Evolutionary conservation across 495 filamentous ascomycete species (phyloP).

Genomic region (Aspergillus panamensis): DNA sequence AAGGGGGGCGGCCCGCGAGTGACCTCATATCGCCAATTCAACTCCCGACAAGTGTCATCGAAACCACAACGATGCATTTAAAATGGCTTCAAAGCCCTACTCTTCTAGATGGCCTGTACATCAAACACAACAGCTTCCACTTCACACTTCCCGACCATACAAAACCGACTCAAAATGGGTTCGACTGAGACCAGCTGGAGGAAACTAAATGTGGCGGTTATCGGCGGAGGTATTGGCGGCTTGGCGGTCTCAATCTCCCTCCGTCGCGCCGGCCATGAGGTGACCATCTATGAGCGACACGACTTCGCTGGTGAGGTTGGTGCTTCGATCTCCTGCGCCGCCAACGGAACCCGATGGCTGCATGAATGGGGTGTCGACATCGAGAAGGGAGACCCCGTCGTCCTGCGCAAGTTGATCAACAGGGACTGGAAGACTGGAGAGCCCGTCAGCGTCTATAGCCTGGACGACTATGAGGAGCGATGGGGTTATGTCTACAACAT

Average conservation of each 20-base stretch:
- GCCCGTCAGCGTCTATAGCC: conserved; percentile 41
- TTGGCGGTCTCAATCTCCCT: conserved; percentile 61
- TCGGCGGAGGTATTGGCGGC: conserved; percentile 69
- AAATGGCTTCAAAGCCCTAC: neutral
- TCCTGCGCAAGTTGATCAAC: conserved; percentile 47
- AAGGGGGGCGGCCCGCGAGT: neutral
- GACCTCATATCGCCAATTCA: neutral
- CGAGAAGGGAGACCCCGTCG: conserved; percentile 44
- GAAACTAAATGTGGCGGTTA: conserved; percentile 49
- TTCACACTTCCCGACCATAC: neutral
- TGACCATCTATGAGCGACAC: conserved; percentile 46
- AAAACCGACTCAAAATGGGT: conserved; percentile 6
- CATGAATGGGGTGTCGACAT: conserved; percentile 45
- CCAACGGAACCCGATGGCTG: conserved; percentile 45
- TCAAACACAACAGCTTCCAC: neutral
- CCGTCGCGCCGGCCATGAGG: conserved; percentile 60
- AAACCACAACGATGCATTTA: neutral
- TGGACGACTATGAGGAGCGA: conserved; percentile 42
- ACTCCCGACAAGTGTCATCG: neutral
- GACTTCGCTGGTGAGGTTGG: conserved; percentile 45
- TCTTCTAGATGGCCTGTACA: neutral
- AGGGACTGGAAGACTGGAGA: conserved; percentile 48
- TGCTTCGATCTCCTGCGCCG: conserved; percentile 43
- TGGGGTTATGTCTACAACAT: conserved; percentile 52
- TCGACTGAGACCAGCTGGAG: conserved; percentile 25